Base-by-base conservation (phyloP, 2,329 filamentous ascomycete genomes). In the Colletotrichum sp. region DNA sequence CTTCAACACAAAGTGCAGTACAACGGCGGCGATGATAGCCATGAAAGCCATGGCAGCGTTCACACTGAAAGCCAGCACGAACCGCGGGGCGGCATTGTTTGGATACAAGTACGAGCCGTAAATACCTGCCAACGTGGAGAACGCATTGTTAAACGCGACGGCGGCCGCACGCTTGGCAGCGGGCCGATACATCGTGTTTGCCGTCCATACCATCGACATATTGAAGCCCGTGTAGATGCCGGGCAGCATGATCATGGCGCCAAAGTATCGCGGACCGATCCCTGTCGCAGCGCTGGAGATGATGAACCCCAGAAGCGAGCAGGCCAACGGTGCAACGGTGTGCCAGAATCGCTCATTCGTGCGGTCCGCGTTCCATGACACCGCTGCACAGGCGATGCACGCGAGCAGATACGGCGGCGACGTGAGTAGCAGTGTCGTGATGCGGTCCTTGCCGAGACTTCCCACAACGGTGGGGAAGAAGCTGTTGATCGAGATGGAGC, bases 351-450 rank as follows among this genome's bases (percentile, higher is more conserved):
- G 36, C 30, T 79, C 77, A 2, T 67, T 18, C n/a, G 65, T 63
- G 2, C 75, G 75, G 26, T 75, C 77, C 2, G 78, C 71, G 15
- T 64, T 66, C 75, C 75, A 78, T 9, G 79, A 67, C 2, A 72
- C 60, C 16, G 15, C 66, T 1, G 65, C 65, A 18, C 73, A 85
- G 8, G 83, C 81, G 18, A 81, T 81, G 18, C 84, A 85, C 0
- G 86, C 86, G 36, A 85, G 79, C 3, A 86, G 77, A 71, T 87
- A 88, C 1, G 87, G 87, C 1, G 87, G 87, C 36, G 83, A 83
- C 6, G 85, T 88, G 7, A 89, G 83, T 1, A 86, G 84, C 4
- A 88, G 82, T 2, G 87, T 88, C 34, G 87, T 84, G 3, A 83
- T 88, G 6, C 68, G 68, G 36, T 71, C 74, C 30, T 55, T 71